Conservation (phyloP, 768 basidiomycete species). For the Leucocoprinus sp. region DNA sequence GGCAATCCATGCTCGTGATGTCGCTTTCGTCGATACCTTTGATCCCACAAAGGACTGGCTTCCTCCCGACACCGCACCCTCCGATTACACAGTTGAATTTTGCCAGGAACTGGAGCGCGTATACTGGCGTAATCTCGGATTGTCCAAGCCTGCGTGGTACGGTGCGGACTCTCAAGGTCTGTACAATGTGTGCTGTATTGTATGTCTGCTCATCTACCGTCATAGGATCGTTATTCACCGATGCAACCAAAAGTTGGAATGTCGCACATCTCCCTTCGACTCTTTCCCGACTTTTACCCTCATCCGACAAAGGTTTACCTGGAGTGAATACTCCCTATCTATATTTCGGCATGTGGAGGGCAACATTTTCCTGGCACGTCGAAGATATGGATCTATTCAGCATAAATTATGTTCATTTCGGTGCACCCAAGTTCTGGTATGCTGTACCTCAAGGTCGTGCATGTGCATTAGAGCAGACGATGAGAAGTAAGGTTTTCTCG, state of each 20-base stretch:
- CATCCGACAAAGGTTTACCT: constrained; percentile 64
- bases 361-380: constrained; percentile 98
- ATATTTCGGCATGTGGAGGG: constrained; percentile 99
- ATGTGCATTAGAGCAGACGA: constrained; percentile 74
- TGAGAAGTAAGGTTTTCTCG: constrained; percentile 55
- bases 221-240: constrained; percentile 62
- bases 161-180: constrained; percentile 91
- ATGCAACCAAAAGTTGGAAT: constrained; percentile 82
- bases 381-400: constrained; percentile 99
- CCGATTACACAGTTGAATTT: constrained; percentile 84
- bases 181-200: constrained; percentile 17
- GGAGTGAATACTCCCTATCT: constrained; percentile 97
- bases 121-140: constrained; percentile 87
- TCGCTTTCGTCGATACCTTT: constrained; percentile 60
- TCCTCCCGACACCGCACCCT: constrained; percentile 58
- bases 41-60: constrained; percentile 73
- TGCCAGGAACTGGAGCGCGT: constrained; percentile 82
- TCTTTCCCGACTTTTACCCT: constrained; percentile 69
- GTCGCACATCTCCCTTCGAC: constrained; percentile 87
- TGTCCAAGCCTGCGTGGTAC: constrained; percentile 93
- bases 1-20: constrained; percentile 37
- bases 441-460: constrained; percentile 86
- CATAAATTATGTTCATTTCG: constrained; percentile 99
- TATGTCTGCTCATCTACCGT: background rate
- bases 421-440: constrained; percentile 97